Percentiles rank a stretch among this genome's conserved stretches.
These are phyloP conservation scores for Metschnikowia lachancei DNA, from an alignment of 805 yeast species.

Conservation along the genomic window DNA sequence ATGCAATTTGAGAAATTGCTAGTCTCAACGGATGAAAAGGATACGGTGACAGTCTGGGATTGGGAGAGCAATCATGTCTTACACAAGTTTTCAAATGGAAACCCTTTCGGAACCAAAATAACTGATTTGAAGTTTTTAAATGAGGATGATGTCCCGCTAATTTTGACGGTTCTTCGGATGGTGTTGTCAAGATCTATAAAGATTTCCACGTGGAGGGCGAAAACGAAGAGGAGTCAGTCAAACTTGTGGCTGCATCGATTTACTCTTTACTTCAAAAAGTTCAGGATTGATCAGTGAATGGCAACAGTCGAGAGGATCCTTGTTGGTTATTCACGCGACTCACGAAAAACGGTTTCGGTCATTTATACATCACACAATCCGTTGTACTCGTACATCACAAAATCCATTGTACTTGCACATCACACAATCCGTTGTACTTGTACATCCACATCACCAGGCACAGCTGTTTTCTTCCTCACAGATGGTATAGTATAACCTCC, in stretches of 20 bases:
- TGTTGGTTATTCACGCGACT: too few relatives aligned
- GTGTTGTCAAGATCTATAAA: constrained; percentile 83
- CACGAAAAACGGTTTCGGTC: too few relatives aligned
- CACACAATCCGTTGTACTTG: too few relatives aligned
- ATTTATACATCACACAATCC: too few relatives aligned
- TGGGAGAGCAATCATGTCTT: constrained; percentile 65
- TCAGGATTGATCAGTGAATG: constrained; percentile 88
- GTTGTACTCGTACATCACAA: too few relatives aligned
- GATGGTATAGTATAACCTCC: too few relatives aligned
- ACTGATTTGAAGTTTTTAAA: constrained; percentile 84
- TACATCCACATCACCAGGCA: too few relatives aligned
- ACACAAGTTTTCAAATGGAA: constrained; percentile 74
- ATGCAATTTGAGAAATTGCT: constrained; percentile 88
- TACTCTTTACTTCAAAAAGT: constrained; percentile 74
- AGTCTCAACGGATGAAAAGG: constrained; percentile 79
- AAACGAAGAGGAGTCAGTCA: constrained; percentile 38
- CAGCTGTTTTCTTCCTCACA: too few relatives aligned
- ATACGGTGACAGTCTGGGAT: constrained; percentile 81
- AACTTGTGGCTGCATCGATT: constrained; percentile 76
- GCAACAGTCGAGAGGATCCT: constrained; percentile 94
- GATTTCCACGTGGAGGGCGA: constrained; percentile 50
- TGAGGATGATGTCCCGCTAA: constrained; percentile 86
- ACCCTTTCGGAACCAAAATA: constrained; percentile 83
- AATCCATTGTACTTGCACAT: too few relatives aligned
- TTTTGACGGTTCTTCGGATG: constrained; percentile 88